Percentiles rank a stretch among this genome's conserved stretches.
Evolutionary conservation across 2,329 filamentous ascomycete genomes (phyloP).

Genomic region (Ambrosiella xylebori): DNA sequence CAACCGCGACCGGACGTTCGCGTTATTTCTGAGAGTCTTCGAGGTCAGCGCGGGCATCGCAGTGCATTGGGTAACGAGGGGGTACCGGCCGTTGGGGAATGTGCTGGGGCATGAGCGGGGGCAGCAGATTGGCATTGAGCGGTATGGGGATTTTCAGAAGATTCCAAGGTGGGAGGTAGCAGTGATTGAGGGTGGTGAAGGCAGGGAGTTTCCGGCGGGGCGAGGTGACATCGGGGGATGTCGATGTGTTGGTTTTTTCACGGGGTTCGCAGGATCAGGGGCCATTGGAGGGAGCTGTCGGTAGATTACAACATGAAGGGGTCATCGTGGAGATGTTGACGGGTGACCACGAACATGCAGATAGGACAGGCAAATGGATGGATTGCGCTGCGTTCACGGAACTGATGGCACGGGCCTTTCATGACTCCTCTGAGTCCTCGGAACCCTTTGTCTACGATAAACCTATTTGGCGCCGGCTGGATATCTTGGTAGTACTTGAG

Average conservation of each 20-base stretch:
- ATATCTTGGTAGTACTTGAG: slow-evolving; percentile 68
- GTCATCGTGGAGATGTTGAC: slow-evolving; percentile 61
- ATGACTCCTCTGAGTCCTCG: background rate
- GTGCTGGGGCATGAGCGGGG: slow-evolving; percentile 35
- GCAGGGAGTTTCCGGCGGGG: slow-evolving; percentile 78
- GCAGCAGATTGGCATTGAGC: slow-evolving; percentile 61
- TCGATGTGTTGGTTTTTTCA: slow-evolving; percentile 70
- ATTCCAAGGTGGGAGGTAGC: slow-evolving; percentile 66
- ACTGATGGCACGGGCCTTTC: slow-evolving; percentile 17
- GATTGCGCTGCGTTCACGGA: slow-evolving; percentile 59
- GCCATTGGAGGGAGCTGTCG: slow-evolving; percentile 51
- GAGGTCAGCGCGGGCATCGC: slow-evolving; percentile 57
- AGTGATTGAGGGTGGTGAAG: slow-evolving; percentile 49
- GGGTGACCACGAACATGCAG: slow-evolving; percentile 17
- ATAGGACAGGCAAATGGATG: slow-evolving; percentile 62
- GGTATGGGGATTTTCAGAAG: slow-evolving; percentile 60
- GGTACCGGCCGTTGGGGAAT: slow-evolving; percentile 58
- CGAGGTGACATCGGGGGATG: slow-evolving; percentile 55
- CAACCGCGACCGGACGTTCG: slow-evolving; percentile 45
- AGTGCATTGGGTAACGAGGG: slow-evolving; percentile 57
- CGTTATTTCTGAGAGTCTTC: slow-evolving; percentile 62
- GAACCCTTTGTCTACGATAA: background rate
- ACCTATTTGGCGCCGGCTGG: slow-evolving; percentile 58
- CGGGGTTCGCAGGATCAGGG: slow-evolving; percentile 36
- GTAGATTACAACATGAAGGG: slow-evolving; percentile 35